These are phyloP conservation scores for Eutypa lata DNA, from an alignment of 2,329 filamentous ascomycete species.

Conservation along the genomic window DNA sequence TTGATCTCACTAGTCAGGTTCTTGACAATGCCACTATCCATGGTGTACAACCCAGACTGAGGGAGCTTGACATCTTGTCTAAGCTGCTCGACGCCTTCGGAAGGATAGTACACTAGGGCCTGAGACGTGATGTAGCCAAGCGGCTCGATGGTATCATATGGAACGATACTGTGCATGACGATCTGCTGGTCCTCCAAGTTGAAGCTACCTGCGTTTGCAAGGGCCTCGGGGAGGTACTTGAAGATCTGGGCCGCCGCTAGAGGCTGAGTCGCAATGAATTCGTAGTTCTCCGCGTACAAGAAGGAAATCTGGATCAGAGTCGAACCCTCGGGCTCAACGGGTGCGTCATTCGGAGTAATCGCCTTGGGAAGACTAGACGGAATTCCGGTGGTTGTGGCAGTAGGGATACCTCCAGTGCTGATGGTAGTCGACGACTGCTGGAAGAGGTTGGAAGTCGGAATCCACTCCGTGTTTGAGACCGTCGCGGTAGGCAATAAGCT, in stretches of 20 bases:
- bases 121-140: slow-evolving; percentile 80
- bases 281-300: slow-evolving; percentile 75
- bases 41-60: slow-evolving; percentile 71
- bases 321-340: slow-evolving; percentile 57
- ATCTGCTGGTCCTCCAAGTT: slow-evolving; percentile 44
- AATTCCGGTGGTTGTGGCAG: slow-evolving; percentile 49
- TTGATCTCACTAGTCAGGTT: slow-evolving; percentile 81
- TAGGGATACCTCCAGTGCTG: slow-evolving; percentile 34
- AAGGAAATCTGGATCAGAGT: slow-evolving; percentile 83
- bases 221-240: slow-evolving; percentile 67
- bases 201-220: slow-evolving; percentile 63
- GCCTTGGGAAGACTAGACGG: slow-evolving; percentile 69
- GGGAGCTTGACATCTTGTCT: slow-evolving; percentile 67
- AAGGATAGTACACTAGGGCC: slow-evolving; percentile 73
- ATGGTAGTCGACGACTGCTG: slow-evolving; percentile 45
- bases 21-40: slow-evolving; percentile 61
- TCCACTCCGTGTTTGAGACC: slow-evolving; percentile 41
- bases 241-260: slow-evolving; percentile 84
- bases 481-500: slow-evolving; percentile 42
- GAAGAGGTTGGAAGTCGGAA: slow-evolving; percentile 61
- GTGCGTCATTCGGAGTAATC: slow-evolving; percentile 64
- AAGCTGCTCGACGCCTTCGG: slow-evolving; percentile 64
- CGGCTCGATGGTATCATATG: slow-evolving; percentile 66
- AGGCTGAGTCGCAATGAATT: slow-evolving; percentile 70
- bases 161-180: slow-evolving; percentile 68